Conservation (phyloP, 2,329 filamentous ascomycete genomes). For the Aphanocladium album region DNA sequence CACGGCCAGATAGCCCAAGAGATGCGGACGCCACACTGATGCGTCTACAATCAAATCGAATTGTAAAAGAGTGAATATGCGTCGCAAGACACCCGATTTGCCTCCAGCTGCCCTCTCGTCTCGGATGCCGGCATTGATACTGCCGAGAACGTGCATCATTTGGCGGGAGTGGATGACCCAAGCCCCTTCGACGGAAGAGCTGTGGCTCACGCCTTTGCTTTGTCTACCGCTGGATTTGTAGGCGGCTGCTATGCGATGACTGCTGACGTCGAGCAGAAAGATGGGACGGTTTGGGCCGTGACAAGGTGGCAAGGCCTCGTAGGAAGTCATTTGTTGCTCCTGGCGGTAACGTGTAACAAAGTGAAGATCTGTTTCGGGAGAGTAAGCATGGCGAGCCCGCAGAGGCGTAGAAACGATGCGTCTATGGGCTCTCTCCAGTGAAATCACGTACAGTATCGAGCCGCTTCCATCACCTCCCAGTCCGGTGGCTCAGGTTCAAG, state of each 20-base stretch:
- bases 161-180: neutral
- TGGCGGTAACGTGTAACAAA: neutral
- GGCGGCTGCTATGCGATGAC: neutral
- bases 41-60: neutral
- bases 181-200: neutral
- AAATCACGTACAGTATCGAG: conserved; percentile 1
- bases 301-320: neutral
- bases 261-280: conserved; percentile 5
- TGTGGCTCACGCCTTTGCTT: neutral
- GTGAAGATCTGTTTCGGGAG: neutral
- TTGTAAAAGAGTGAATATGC: neutral
- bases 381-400: neutral
- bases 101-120: neutral
- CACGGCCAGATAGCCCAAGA: neutral
- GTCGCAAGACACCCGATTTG: neutral
- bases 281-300: neutral
- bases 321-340: neutral
- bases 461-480: conserved; percentile 1
- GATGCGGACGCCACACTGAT: neutral
- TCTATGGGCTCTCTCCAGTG: neutral
- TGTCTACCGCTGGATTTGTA: neutral
- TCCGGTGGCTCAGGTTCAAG: neutral
- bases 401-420: neutral
- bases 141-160: neutral
- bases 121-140: neutral